A percentile compares a stretch with the other conserved stretches of the same genome.
Evolutionary conservation across 495 filamentous ascomycete species (phyloP).

Genomic region (Podospora australis): DNA sequence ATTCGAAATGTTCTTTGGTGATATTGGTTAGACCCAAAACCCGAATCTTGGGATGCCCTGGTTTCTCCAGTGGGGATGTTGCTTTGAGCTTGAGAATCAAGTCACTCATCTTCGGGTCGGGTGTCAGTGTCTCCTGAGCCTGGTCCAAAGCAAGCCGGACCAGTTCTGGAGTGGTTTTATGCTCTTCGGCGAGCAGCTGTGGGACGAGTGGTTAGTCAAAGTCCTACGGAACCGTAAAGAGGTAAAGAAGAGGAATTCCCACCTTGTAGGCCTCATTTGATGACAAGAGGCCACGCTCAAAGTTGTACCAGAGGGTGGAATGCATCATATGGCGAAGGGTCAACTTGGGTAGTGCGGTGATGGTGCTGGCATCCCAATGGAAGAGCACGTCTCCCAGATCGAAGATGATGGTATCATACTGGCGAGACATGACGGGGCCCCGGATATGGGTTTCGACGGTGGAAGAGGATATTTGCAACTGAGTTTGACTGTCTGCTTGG

Average conservation of each 20-base stretch:
- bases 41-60: not conserved
- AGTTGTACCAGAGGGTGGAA: not conserved
- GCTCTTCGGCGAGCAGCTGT: not conserved
- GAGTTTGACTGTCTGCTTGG: too few relatives aligned
- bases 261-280: constrained; percentile 3
- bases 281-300: constrained; percentile 1
- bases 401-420: constrained; percentile 9
- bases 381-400: constrained; percentile 10
- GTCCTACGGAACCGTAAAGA: not conserved
- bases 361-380: constrained; percentile 6
- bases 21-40: constrained; percentile 4
- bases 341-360: not conserved
- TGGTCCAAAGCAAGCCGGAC: not conserved
- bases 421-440: too few relatives aligned
- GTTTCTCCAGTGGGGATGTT: not conserved
- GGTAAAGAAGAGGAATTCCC: not conserved
- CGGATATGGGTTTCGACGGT: too few relatives aligned
- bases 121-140: not conserved
- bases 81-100: not conserved
- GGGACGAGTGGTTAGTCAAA: not conserved
- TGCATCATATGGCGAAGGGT: constrained; percentile 1
- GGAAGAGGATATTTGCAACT: too few relatives aligned
- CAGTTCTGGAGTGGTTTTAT: not conserved
- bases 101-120: not conserved
- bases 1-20: constrained; percentile 17